Base-by-base conservation (phyloP, 768 basidiomycete species). In the Tulasnella sp. region DNA sequence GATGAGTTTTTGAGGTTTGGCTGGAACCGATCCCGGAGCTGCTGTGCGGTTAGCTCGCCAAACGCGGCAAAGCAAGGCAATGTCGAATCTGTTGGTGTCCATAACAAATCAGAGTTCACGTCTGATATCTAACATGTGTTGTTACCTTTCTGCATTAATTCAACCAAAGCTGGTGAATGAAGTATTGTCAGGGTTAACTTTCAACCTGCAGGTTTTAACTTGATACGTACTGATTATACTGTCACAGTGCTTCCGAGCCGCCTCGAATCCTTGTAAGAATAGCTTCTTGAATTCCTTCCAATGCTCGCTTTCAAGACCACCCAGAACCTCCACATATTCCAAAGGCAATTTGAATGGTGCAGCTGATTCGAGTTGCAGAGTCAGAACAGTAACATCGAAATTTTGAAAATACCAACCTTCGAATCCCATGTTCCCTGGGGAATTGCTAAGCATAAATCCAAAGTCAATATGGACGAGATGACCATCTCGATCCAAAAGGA, bases 401-500 rank as follows among this genome's bases (percentile, higher is more conserved):
- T 19, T 20, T 19, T 39, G 37, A 43, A 19, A 7, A 13, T 20
- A 45, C n/a, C 32, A 25, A 49, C 48, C 48, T 67, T 99, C 95
- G 64, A 99, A 98, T 24, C 93, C 87, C 56, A 99, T 84, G 63
- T 93, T 93, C 16, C 93, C 93, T 0, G 95, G 95, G 1, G 92
- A 90, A 65, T 96, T 96, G 37, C 84, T 84, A 29, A 98, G 73
- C 74, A 98, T 93, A 69, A 98, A 98, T 2, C 95, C 95, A 63
- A 98, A 99, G 65, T 98, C 95, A 55, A 99, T 99, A 64, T 99
- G 70, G 53, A 58, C 45, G 13, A 56, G 37, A 39, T 49, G 53
- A 2, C 31, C 95, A 29, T 95, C 89, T 47, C 88, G 78, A 67
- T 98, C 95, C 41, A 99, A 69, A 4, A 99, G 76, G 48, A 99